These are phyloP conservation scores for Danielia oregonensis DNA, from an alignment of 805 yeast genomes.

Conservation along the genomic window DNA sequence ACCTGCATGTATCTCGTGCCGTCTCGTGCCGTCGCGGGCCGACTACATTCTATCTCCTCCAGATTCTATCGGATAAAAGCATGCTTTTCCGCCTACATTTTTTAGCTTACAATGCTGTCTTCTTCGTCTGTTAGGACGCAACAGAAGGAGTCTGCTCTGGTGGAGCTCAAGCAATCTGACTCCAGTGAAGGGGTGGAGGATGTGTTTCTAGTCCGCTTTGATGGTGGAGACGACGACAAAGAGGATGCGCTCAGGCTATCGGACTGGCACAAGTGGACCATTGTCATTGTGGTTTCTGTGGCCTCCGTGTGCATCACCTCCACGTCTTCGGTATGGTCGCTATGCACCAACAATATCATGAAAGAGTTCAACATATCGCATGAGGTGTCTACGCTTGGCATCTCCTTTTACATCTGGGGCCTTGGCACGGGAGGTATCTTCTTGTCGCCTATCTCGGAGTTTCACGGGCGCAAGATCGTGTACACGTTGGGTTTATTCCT, in stretches of 20 bases:
- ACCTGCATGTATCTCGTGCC: no score
- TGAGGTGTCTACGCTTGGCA: constrained; percentile 25
- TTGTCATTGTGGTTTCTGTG: constrained; percentile 20
- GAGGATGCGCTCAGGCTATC: constrained; percentile 24
- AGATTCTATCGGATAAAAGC: no score
- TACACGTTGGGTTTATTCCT: constrained; percentile 30
- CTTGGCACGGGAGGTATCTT: constrained; percentile 29
- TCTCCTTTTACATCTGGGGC: constrained; percentile 25
- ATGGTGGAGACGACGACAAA: constrained; percentile 21
- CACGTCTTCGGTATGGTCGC: constrained; percentile 27
- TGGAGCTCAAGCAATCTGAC: neutral
- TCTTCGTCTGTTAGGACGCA: no score
- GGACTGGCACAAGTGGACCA: constrained; percentile 22
- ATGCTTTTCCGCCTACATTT: no score
- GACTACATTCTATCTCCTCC: no score
- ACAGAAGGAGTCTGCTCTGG: no score
- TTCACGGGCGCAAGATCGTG: constrained; percentile 56
- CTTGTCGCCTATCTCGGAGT: constrained; percentile 60
- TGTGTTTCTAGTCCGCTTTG: constrained; percentile 25
- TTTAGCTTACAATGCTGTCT: neutral
- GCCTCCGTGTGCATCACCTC: constrained; percentile 26
- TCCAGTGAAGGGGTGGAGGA: no score
- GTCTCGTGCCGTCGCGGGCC: no score
- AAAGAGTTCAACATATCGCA: constrained; percentile 20
- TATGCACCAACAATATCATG: constrained; percentile 21